Base-by-base conservation (phyloP, 495 filamentous ascomycete genomes). In the Collariella sp. region DNA sequence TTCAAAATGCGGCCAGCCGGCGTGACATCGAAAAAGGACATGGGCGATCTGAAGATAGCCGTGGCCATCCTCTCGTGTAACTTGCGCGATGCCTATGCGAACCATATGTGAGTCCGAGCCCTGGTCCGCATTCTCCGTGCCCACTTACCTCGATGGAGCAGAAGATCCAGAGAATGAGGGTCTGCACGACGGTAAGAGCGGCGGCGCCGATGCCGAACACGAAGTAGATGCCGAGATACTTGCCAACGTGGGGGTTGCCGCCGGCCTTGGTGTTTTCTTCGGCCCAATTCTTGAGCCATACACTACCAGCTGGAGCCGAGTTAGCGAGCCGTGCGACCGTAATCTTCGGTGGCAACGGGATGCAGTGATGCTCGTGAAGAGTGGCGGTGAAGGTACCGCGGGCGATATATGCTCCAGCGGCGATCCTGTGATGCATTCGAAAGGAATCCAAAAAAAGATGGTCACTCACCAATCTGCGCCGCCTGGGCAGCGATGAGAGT, bases 11-110 rank as follows among this genome's bases (percentile, higher is more conserved):
- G 83, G 16, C 94, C 94, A 52, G 91, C 89, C n/a, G 93, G 93
- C 2, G 93, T 99, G 11, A 91, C 96, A 68, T 99, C 94, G 60
- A 99, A 99, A 71, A 99, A 99, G 61, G 81, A 89, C 94, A 99
- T 99, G 22, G 94, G 94, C 15, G 89, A 93, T 64, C 93, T 83
- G 76, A 99, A 99, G 61, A 97, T 97, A 6, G 94, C 89, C 60
- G 86, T 90, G 40, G 94, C 94, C 94, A 99, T 99, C 54, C 88
- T 82, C 71, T 99, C 91, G 67, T 99, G 94, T 24, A 99, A 79
- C 70, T 97, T 97, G 18, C 91, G 81, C 36, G 90, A 95, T 46
- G 94, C 94, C 79, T 85, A 65, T 51, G 58, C 57, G 61, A 54
- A 41, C 55, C 47, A 53, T 29, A 34, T 16, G 53, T 62, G 57